Evolutionary conservation across 1,284 basidiomycete genomes (phyloP), one percentile per base, ranked within the genome.

Genomic region (Rhodotorula sp.): DNA sequence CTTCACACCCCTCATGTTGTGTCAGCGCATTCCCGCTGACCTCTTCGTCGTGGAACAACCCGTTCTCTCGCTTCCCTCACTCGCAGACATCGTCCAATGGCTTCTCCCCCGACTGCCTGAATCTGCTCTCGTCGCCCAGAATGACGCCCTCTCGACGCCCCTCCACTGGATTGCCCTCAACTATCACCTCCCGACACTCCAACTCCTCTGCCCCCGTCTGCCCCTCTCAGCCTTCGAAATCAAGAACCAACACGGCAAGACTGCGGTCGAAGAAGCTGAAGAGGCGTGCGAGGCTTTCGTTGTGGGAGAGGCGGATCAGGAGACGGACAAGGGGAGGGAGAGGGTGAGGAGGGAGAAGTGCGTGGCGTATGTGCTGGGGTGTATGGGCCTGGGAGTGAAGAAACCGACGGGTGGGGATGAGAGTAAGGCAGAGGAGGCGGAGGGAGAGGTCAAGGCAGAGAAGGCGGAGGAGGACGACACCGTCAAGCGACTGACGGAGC

Each of bases 141-240:
- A 78, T 67, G 39, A 70, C 24, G 61, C 72, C 19, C 70, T 58
- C 22, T 77, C 76, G n/a, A 78, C 77, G 5, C 75, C 77, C 17
- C 70, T 78, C 17, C 77, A 78, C 68, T 78, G 77, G 77, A 70
- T 72, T 51, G 64, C 75, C 8, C 67, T 77, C 44, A 78, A 78
- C 69, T 76, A 64, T 62, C 77, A 78, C 65, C 70, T 78, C 66
- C n/a, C 71, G 11, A 63, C 70, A 30, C 72, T 78, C 44, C 60
- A 73, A 13, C 60, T 71, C 34, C 64, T 78, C 24, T 76, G 74
- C 52, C 77, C 77, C 19, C 68, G 69, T 27, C 62, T 78, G 9
- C 71, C 77, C 2, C 56, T 61, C 47, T 44, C 59, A 3, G 72
- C 70, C 6, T 71, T 74, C 54, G 55, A 57, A 34, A 62, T 77